These are phyloP conservation scores for Arthrinium phaeospermum DNA, from an alignment of 2,329 filamentous ascomycete species.

Conservation along the genomic window DNA sequence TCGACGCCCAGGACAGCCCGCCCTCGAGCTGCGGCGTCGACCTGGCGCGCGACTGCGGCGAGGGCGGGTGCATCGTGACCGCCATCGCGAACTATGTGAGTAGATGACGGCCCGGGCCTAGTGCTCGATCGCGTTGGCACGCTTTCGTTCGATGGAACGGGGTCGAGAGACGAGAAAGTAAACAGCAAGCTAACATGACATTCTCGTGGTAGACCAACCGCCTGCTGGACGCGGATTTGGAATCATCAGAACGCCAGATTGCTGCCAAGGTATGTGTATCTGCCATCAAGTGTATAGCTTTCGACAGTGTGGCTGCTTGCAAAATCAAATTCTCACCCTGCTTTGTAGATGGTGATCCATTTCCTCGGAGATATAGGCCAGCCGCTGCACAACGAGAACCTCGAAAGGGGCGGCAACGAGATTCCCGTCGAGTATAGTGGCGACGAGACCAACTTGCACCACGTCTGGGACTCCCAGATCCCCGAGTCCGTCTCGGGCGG, in stretches of 20 bases:
- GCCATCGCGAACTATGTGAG: conserved; percentile 49
- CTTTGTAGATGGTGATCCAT: conserved; percentile 39
- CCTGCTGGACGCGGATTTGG: conserved; percentile 34
- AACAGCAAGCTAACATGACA: background rate
- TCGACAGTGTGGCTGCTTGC: background rate
- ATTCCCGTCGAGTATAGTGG: conserved; percentile 60
- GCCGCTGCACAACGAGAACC: conserved; percentile 59
- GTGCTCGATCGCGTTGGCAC: too few species aligned
- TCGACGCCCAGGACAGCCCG: conserved; percentile 69
- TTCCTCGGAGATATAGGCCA: conserved; percentile 63
- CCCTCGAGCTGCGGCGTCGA: conserved; percentile 63
- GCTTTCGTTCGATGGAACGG: background rate
- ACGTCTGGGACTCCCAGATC: conserved; percentile 66
- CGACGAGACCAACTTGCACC: conserved; percentile 61
- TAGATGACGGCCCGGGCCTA: background rate
- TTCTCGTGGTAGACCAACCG: conserved; percentile 32
- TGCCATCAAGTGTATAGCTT: conserved; percentile 22
- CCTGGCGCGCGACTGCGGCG: conserved; percentile 65
- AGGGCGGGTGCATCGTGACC: conserved; percentile 65
- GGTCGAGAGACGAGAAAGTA: background rate
- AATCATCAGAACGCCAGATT: conserved; percentile 36
- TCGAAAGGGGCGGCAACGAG: conserved; percentile 60
- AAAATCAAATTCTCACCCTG: too few species aligned
- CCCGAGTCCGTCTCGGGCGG: conserved; percentile 52
- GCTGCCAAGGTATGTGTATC: conserved; percentile 45